Conservation (phyloP, 2,329 filamentous ascomycete genomes). For the Ascochyta koolunga region DNA sequence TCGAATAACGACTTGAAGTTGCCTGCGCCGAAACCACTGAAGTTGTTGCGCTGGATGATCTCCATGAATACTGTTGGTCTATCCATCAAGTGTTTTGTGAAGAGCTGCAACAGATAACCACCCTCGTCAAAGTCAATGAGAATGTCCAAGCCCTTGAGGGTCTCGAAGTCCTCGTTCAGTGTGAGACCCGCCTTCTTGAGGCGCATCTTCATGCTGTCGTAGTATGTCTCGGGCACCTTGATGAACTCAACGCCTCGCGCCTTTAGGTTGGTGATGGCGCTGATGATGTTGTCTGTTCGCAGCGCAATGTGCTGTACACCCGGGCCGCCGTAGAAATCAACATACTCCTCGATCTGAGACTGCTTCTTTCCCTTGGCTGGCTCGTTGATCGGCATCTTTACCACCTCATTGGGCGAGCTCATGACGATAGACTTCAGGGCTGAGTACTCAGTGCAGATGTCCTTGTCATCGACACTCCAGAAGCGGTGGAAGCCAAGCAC, state of each 20-base stretch:
- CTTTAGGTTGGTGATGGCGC: constrained; percentile 76
- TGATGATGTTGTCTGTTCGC: constrained; percentile 79
- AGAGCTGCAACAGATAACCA: constrained; percentile 75
- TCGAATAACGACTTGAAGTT: constrained; percentile 97
- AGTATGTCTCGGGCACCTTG: constrained; percentile 84
- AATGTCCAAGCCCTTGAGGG: constrained; percentile 78
- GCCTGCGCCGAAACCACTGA: constrained; percentile 89
- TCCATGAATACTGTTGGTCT: constrained; percentile 94
- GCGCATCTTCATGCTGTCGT: constrained; percentile 74
- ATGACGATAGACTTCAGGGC: constrained; percentile 90
- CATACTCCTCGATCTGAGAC: constrained; percentile 87
- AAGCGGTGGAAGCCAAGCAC: constrained; percentile 93
- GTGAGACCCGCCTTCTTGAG: constrained; percentile 66
- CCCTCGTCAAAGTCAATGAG: constrained; percentile 94
- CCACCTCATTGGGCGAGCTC: constrained; percentile 79
- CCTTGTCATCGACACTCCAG: constrained; percentile 93
- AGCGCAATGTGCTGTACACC: constrained; percentile 95
- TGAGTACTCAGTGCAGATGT: constrained; percentile 91
- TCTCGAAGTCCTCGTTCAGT: constrained; percentile 80
- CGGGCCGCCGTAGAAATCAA: constrained; percentile 86
- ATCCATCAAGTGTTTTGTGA: constrained; percentile 81
- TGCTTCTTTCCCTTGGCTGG: constrained; percentile 88
- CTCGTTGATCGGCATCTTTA: constrained; percentile 99
- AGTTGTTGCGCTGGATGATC: constrained; percentile 91
- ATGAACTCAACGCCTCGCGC: constrained; percentile 95